Base-by-base conservation (phyloP, 2,329 filamentous ascomycete genomes). In the Botrytis hyacinthi region DNA sequence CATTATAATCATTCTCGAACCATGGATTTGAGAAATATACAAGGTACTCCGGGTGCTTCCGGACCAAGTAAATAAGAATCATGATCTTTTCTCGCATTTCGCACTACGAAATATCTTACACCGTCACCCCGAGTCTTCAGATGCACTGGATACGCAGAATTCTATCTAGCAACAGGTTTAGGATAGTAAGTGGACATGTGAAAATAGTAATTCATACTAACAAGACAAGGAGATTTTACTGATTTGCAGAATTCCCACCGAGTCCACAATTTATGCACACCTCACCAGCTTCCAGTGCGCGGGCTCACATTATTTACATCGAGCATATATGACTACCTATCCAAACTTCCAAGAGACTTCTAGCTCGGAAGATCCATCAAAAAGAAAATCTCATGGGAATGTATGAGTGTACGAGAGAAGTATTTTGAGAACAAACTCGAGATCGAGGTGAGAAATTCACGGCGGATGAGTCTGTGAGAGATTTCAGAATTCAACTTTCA, bases 401-500 rank as follows among this genome's bases (percentile, higher is more conserved):
- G 5, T n/a, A 12, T 51, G 5, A 3, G 22, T 2, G 14, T 6
- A 14, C 4, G 10, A n/a, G 22, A 51, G 26, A 26, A 4, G 12
- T 14, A 14, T 12, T n/a, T 26, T 10, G 22, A n/a, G 22, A 26
- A 5, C 22, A 48, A 10, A n/a, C 1, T 12, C 4, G 46, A 14
- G 46, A 26, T 0, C n/a, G 22, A 51, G 26, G 26, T 3, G 46
- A 10, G 5, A n/a, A 51, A 10, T 6, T n/a, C 1, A 14, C 10
- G 4, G 22, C 1, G 22, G 22, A 0, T 14, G 4, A 12, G 22
- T 1, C 26, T 48, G 22, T 26, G 22, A 2, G 0, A 2, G 26
- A 26, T 51, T n/a, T 10, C 6, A 5, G 10, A 48, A 0, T n/a
- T 14, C 3, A 14, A 12, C 2, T 5, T 3, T 51, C 48, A 51